These are phyloP conservation scores for Sclerotiophoma versabilis DNA, from an alignment of 2,329 filamentous ascomycete species.

Conservation along the genomic window DNA sequence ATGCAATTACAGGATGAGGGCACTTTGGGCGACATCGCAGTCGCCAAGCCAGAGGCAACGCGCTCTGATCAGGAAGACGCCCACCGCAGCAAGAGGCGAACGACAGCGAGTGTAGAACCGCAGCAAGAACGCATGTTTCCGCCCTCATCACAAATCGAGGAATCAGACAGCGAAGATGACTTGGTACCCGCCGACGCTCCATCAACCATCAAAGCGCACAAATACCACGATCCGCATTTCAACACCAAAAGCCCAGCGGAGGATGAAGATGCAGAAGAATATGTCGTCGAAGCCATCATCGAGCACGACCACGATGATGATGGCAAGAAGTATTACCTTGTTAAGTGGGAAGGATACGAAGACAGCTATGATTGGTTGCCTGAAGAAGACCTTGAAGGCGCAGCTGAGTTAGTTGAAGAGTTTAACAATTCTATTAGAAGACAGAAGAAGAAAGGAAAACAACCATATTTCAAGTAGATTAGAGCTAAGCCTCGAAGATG, in stretches of 20 bases:
- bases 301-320: conserved; percentile 33
- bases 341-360: conserved; percentile 46
- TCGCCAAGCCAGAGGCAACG: neutral
- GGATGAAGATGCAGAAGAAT: conserved; percentile 31
- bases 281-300: conserved; percentile 39
- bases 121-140: conserved; percentile 5
- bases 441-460: conserved; percentile 14
- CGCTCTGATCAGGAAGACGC: neutral
- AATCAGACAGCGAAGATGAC: neutral
- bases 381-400: conserved; percentile 36
- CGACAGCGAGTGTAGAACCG: conserved; percentile 20
- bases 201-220: neutral
- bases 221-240: neutral
- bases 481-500: too few species aligned
- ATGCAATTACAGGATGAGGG: conserved; percentile 19
- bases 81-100: conserved; percentile 19
- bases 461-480: too few species aligned
- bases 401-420: conserved; percentile 33
- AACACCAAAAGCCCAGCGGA: too few species aligned
- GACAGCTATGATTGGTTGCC: conserved; percentile 42
- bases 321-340: conserved; percentile 34
- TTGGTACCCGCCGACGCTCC: neutral
- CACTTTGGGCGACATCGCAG: neutral
- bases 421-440: conserved; percentile 28
- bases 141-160: conserved; percentile 1